A percentile compares a stretch with the other conserved stretches of the same genome.
Conservation (phyloP, 2,329 filamentous ascomycete species). For the Hymenoscyphus occultus region DNA sequence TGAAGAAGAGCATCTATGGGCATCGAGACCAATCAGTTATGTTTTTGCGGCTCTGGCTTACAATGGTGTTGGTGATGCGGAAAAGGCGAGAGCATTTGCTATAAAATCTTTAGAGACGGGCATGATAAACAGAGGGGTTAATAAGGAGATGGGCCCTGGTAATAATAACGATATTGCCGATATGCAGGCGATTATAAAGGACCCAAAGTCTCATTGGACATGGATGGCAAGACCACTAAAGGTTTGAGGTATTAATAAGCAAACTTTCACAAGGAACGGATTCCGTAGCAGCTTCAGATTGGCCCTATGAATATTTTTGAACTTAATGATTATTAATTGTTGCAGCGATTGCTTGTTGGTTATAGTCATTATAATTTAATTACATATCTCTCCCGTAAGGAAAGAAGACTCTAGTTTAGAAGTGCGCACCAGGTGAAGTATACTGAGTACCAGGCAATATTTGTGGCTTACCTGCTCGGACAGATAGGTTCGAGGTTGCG, state of each 20-base stretch:
- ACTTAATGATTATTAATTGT: too few species aligned
- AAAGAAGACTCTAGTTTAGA: too few species aligned
- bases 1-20: neutral
- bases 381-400: too few species aligned
- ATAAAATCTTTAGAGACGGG: neutral
- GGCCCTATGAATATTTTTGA: too few species aligned
- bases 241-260: neutral
- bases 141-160: neutral
- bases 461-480: too few species aligned
- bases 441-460: too few species aligned
- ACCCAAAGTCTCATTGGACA: neutral
- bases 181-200: neutral
- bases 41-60: neutral
- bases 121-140: neutral
- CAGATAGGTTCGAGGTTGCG: too few species aligned
- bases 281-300: too few species aligned
- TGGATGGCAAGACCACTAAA: neutral
- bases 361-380: too few species aligned
- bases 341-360: too few species aligned
- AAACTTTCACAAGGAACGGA: too few species aligned
- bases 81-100: neutral
- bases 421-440: too few species aligned
- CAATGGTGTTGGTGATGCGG: neutral
- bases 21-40: neutral
- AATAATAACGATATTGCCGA: neutral